Conservation (phyloP, 495 filamentous ascomycete species). For the Podospora pseudoanserina region DNA sequence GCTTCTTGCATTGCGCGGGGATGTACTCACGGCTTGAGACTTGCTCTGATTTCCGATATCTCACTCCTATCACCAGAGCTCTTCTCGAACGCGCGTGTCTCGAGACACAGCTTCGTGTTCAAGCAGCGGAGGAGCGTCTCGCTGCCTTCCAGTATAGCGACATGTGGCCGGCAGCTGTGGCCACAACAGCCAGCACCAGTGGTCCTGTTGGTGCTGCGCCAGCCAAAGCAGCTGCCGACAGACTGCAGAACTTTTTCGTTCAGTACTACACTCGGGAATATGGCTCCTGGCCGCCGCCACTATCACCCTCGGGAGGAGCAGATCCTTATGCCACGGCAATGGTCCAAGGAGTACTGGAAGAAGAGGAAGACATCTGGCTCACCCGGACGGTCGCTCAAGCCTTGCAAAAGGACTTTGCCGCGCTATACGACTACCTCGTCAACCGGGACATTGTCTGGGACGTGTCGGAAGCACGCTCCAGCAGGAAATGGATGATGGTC, state of each 20-base stretch:
- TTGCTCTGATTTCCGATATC: conserved; percentile 53
- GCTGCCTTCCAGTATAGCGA: conserved; percentile 57
- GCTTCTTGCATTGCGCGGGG: conserved; percentile 64
- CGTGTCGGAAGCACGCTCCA: conserved; percentile 50
- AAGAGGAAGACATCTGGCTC: conserved; percentile 56
- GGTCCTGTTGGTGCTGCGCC: conserved; percentile 30
- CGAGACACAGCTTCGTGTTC: conserved; percentile 59
- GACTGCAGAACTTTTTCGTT: conserved; percentile 54
- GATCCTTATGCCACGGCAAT: conserved; percentile 43
- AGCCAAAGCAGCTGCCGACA: conserved; percentile 49
- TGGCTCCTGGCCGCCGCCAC: conserved; percentile 55
- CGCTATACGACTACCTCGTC: conserved; percentile 70
- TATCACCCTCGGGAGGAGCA: conserved; percentile 17
- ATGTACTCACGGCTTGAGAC: conserved; percentile 57
- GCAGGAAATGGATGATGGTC: conserved; percentile 61
- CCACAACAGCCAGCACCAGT: conserved; percentile 26
- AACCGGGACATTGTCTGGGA: conserved; percentile 66
- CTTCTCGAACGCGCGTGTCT: conserved; percentile 60
- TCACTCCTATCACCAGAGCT: conserved; percentile 60
- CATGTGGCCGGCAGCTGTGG: conserved; percentile 54
- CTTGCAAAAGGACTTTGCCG: conserved; percentile 64
- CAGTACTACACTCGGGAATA: conserved; percentile 51
- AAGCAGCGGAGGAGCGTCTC: conserved; percentile 58
- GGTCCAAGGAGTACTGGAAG: conserved; percentile 35
- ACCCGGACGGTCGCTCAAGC: conserved; percentile 53